A percentile compares a stretch with the other conserved stretches of the same genome.
Conservation (phyloP, 2,329 filamentous ascomycete genomes). For the Neonectria hederae region DNA sequence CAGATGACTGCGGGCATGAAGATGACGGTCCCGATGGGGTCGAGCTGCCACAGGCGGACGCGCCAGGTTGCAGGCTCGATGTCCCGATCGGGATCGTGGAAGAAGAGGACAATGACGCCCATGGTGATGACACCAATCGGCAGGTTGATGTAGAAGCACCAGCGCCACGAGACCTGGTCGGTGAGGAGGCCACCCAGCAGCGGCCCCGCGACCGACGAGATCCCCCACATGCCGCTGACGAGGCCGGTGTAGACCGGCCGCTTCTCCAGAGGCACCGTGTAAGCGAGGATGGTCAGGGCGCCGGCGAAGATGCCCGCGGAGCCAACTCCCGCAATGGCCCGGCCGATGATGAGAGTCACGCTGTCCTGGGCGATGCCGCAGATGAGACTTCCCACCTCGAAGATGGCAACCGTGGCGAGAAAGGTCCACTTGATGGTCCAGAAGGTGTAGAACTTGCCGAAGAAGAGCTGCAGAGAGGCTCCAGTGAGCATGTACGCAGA, state of each 20-base stretch:
- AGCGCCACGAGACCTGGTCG: conserved; percentile 50
- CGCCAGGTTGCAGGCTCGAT: conserved; percentile 39
- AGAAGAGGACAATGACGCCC: conserved; percentile 44
- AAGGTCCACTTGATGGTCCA: conserved; percentile 55
- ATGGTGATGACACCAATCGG: conserved; percentile 50
- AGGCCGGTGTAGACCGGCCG: conserved; percentile 51
- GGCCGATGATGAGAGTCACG: conserved; percentile 47
- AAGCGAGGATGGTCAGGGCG: conserved; percentile 53
- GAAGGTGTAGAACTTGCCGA: conserved; percentile 57
- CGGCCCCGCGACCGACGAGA: conserved; percentile 52
- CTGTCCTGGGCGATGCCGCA: conserved; percentile 49
- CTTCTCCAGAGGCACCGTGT: conserved; percentile 47
- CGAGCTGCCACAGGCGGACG: conserved; percentile 40
- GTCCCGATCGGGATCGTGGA: conserved; percentile 38
- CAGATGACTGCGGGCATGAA: conserved; percentile 54
- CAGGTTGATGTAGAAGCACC: conserved; percentile 55
- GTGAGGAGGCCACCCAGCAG: conserved; percentile 50
- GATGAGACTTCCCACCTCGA: conserved; percentile 55
- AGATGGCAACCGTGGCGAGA: conserved; percentile 50
- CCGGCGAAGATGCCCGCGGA: conserved; percentile 59
- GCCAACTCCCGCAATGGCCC: conserved; percentile 51
- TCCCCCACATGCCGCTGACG: conserved; percentile 55
- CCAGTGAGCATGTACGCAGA: conserved; percentile 55
- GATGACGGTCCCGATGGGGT: conserved; percentile 45
- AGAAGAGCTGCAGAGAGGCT: conserved; percentile 51